A percentile compares a stretch with the other conserved stretches of the same genome.
phyloP scores from a whole-genome alignment of 1,284 basidiomycete species.

The Quambalaria eucalypti region DNA sequence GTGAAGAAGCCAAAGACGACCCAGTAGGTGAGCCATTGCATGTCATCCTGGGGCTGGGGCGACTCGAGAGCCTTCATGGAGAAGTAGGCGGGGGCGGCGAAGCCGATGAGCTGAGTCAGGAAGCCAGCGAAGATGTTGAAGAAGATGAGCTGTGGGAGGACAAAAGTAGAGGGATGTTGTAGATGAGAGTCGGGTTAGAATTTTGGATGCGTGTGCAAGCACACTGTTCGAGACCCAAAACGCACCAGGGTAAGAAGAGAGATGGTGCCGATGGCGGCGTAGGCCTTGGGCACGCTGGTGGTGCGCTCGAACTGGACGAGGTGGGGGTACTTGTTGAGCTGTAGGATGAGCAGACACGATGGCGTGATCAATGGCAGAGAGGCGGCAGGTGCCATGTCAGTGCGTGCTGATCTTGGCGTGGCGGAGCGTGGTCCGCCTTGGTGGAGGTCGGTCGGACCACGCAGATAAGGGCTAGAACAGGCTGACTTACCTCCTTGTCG shows the following conservation, averaged over 20 bases:
- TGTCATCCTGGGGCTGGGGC: conserved; percentile 45
- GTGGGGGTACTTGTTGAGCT: conserved; percentile 79
- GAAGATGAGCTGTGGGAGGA: conserved; percentile 49
- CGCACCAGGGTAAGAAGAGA: conserved; percentile 51
- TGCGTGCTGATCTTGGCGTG: too few species aligned
- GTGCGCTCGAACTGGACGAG: conserved; percentile 64
- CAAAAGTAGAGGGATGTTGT: background rate
- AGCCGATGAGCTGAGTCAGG: conserved; percentile 45
- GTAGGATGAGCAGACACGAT: too few species aligned
- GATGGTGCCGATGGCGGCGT: conserved; percentile 69
- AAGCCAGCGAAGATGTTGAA: conserved; percentile 47
- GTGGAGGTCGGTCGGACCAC: too few species aligned
- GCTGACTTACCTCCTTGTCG: conserved; percentile 82
- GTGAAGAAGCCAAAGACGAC: conserved; percentile 46
- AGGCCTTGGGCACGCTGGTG: conserved; percentile 86
- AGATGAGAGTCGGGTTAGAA: background rate
- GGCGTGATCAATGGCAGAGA: background rate
- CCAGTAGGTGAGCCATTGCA: conserved; percentile 48
- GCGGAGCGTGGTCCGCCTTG: too few species aligned
- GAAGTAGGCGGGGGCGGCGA: conserved; percentile 47
- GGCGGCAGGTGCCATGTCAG: background rate
- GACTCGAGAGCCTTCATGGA: conserved; percentile 44
- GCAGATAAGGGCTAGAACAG: too few species aligned
- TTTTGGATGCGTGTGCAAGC: background rate
- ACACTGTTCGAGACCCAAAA: too few species aligned